A percentile compares a stretch with the other conserved stretches of the same genome.
phyloP scores from a whole-genome alignment of 176 grass and related monocot species.

The Oryza meyeriana region DNA sequence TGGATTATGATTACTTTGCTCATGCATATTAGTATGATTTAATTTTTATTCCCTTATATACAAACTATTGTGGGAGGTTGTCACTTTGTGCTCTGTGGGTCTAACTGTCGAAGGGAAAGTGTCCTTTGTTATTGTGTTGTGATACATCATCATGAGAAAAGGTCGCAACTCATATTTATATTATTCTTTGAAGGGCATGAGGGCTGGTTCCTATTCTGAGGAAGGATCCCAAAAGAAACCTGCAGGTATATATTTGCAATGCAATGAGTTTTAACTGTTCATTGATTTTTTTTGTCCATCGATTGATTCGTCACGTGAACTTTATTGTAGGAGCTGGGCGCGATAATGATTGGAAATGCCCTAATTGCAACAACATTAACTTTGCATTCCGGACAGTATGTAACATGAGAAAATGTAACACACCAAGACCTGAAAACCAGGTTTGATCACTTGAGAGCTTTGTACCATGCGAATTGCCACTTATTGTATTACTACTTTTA shows the following conservation, averaged over 20 bases:
- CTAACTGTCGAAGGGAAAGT: background rate
- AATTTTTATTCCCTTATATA: background rate
- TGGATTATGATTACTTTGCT: background rate
- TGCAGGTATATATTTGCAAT: conserved; percentile 44
- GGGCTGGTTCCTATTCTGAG: conserved; percentile 74
- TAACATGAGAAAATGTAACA: conserved; percentile 94
- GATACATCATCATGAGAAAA: background rate
- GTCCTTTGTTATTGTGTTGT: conserved; percentile 19
- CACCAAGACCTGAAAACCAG: conserved; percentile 80
- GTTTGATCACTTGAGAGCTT: conserved; percentile 19
- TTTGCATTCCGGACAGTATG: conserved; percentile 80
- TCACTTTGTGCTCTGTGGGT: background rate
- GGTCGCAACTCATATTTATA: background rate
- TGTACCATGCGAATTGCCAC: background rate
- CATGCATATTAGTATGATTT: background rate
- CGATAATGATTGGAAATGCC: conserved; percentile 89
- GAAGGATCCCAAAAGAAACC: conserved; percentile 77
- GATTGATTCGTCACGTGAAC: background rate
- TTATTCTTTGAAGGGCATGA: conserved; percentile 43
- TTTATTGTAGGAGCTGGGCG: conserved; percentile 61
- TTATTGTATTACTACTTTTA: background rate
- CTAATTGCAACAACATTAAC: conserved; percentile 79
- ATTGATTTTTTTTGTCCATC: background rate
- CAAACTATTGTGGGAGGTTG: background rate
- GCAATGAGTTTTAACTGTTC: background rate